Evolutionary conservation across 306 rosid species (phyloP).

Genomic region (Albizia julibrissin): DNA sequence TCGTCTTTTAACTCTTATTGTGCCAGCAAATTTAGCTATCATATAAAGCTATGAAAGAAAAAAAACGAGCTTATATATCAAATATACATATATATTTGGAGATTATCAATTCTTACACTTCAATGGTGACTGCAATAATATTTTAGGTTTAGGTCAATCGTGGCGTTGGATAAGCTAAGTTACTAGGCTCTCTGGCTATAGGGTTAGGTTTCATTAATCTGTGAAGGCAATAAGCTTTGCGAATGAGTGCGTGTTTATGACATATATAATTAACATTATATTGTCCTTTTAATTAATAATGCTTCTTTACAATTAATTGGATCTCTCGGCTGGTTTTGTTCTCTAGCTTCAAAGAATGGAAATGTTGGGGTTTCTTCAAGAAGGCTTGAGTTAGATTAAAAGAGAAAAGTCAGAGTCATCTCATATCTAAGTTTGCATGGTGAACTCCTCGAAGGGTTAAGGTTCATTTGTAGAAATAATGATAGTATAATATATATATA

Average conservation of each 20-base stretch:
- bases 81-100: neutral
- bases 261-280: neutral
- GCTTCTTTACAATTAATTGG: neutral
- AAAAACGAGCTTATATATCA: neutral
- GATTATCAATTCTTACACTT: neutral
- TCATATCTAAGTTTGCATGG: neutral
- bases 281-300: conserved; percentile 3
- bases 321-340: neutral
- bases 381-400: neutral
- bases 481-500: too few relatives aligned
- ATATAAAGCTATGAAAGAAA: neutral
- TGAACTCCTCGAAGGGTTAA: neutral
- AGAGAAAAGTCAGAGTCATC: neutral
- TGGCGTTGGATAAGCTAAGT: too few relatives aligned
- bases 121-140: neutral
- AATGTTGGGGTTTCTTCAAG: neutral
- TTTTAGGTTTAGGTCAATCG: conserved; percentile 21
- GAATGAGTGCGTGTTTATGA: neutral
- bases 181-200: too few relatives aligned
- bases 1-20: conserved; percentile 20
- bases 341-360: neutral
- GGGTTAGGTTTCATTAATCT: too few relatives aligned
- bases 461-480: neutral
- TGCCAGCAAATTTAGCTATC: conserved; percentile 14
- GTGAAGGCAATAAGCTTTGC: too few relatives aligned